A percentile compares a stretch with the other conserved stretches of the same genome.
These are phyloP conservation scores for Trichoderma asperellum DNA, from an alignment of 2,329 filamentous ascomycete genomes.

Conservation along the genomic window DNA sequence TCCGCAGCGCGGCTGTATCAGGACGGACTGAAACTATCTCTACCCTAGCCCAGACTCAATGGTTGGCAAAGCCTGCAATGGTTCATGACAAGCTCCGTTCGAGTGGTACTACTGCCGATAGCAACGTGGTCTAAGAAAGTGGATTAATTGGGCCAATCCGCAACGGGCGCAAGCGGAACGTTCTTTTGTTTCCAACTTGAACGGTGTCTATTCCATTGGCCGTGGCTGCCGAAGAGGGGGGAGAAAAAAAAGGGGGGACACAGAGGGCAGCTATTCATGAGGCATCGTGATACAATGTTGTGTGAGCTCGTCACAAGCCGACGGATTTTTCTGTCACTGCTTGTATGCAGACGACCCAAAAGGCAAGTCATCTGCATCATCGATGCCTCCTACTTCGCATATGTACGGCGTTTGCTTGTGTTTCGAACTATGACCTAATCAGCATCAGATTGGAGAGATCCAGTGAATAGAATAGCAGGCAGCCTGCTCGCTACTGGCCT, in stretches of 20 bases:
- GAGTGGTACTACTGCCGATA: background rate
- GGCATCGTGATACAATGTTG: background rate
- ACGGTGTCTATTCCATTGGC: background rate
- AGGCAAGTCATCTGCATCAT: conserved; percentile 8
- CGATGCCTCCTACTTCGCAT: background rate
- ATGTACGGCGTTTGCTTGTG: background rate
- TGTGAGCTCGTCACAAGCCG: background rate
- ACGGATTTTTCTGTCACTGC: background rate
- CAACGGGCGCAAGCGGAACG: conserved; percentile 5
- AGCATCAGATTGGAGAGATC: conserved; percentile 13
- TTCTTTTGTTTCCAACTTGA: background rate
- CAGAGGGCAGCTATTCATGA: conserved; percentile 7
- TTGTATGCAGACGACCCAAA: conserved; percentile 16
- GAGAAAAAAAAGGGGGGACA: background rate
- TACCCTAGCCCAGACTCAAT: background rate
- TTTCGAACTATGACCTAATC: conserved; percentile 11
- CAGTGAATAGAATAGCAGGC: conserved; percentile 15
- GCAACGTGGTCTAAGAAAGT: conserved; percentile 11
- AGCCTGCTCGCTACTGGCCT: conserved; percentile 1
- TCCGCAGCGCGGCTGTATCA: background rate
- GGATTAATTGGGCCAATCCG: conserved; percentile 12
- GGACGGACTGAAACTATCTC: background rate
- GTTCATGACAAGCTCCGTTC: conserved; percentile 1
- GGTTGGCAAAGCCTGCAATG: background rate
- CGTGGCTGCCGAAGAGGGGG: background rate